Conservation (phyloP, 2,329 filamentous ascomycete species). For the Aspergillus aculeatus region DNA sequence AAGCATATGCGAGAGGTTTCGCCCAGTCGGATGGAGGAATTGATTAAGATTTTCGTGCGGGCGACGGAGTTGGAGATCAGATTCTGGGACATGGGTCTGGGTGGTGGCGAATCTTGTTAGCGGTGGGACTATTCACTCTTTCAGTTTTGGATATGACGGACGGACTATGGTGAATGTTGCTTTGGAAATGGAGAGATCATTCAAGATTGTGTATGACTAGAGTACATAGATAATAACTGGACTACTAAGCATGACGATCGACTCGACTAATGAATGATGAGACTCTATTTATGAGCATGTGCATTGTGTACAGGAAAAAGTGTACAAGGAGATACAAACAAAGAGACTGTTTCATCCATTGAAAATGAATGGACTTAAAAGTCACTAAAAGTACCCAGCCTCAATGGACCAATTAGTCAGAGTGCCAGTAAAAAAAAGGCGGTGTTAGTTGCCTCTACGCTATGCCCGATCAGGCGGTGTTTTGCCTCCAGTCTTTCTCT, state of each 20-base stretch:
- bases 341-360: neutral
- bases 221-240: neutral
- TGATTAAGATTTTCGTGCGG: conserved; percentile 80
- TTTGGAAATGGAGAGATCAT: no score
- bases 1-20: conserved; percentile 71
- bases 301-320: neutral
- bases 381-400: neutral
- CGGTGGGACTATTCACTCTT: neutral
- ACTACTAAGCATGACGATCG: no score
- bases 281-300: neutral
- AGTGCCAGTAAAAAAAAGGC: neutral
- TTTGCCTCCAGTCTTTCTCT: conserved; percentile 23
- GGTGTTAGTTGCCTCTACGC: conserved; percentile 12
- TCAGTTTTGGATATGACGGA: neutral
- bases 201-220: neutral
- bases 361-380: neutral
- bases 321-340: neutral
- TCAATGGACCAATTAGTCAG: neutral
- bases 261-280: neutral
- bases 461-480: conserved; percentile 30
- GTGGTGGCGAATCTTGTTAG: conserved; percentile 25
- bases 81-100: conserved; percentile 70
- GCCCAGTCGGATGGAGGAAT: conserved; percentile 71
- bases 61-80: conserved; percentile 77
- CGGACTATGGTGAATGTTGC: neutral